phyloP scores from a whole-genome alignment of 2,329 filamentous ascomycete genomes.

The Geosmithia morbida region DNA sequence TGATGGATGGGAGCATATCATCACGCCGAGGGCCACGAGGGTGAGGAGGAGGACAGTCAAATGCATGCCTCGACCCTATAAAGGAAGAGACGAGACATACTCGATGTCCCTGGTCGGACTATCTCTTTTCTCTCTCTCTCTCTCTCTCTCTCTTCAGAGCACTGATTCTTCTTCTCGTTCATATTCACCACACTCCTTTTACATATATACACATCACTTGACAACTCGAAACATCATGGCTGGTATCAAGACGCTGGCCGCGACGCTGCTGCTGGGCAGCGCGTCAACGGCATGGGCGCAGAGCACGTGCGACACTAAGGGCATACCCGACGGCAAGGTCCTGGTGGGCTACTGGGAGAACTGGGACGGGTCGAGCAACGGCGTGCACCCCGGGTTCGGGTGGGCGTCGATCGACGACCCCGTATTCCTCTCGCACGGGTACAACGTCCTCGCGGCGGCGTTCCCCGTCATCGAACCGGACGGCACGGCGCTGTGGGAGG shows the following conservation, averaged over 20 bases:
- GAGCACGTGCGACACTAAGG: constrained; percentile 14
- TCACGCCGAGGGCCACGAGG: no score
- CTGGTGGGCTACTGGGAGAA: constrained; percentile 21
- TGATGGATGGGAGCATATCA: no score
- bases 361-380: constrained; percentile 17
- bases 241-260: background rate
- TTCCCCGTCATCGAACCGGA: constrained; percentile 18
- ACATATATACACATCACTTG: no score
- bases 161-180: background rate
- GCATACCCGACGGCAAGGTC: constrained; percentile 16
- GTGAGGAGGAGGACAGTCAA: no score
- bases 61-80: background rate
- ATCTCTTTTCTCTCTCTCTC: no score
- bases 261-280: background rate
- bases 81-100: background rate
- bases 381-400: constrained; percentile 16
- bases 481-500: constrained; percentile 16
- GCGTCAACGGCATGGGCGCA: background rate
- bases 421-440: constrained; percentile 13
- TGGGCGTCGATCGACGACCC: constrained; percentile 17
- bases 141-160: background rate
- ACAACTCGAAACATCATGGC: background rate
- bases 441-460: constrained; percentile 19
- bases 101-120: background rate
- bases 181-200: background rate